Evolutionary conservation across 2,329 filamentous ascomycete species (phyloP).

Genomic region (Hansfordia pulvinata): DNA sequence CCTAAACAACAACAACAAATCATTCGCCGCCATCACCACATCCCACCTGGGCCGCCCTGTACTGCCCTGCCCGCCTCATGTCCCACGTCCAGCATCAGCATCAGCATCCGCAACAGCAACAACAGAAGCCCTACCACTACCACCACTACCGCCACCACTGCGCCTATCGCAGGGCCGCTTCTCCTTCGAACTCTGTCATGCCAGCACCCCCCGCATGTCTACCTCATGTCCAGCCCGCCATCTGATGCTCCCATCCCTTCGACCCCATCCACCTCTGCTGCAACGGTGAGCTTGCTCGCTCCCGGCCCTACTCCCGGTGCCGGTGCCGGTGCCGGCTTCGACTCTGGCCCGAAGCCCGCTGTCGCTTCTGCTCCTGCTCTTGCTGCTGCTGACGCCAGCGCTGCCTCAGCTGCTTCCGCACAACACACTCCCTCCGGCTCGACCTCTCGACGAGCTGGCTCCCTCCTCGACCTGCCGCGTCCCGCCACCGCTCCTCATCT

Average conservation of each 20-base stretch:
- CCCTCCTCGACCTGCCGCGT: no score
- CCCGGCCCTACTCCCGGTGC: slow-evolving; percentile 5
- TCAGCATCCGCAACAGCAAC: not conserved
- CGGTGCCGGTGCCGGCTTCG: slow-evolving; percentile 1
- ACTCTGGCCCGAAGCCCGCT: slow-evolving; percentile 12
- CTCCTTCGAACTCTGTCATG: slow-evolving; percentile 5
- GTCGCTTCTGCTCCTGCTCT: not conserved
- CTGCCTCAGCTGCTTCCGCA: not conserved
- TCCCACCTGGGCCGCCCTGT: no score
- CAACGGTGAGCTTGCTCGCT: slow-evolving; percentile 23
- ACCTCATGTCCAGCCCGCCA: slow-evolving; percentile 42
- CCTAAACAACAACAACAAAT: no score
- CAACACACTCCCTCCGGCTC: no score
- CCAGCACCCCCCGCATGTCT: slow-evolving; percentile 25
- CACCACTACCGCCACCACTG: slow-evolving; percentile 17
- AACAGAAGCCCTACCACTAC: slow-evolving; percentile 15
- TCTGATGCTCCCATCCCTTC: slow-evolving; percentile 34
- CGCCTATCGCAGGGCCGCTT: no score
- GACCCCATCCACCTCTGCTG: slow-evolving; percentile 14
- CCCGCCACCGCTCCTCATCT: no score
- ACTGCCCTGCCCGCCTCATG: no score
- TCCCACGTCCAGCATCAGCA: no score
- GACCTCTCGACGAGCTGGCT: no score
- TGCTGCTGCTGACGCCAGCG: not conserved
- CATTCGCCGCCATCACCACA: no score